Evolutionary conservation across 2,329 filamentous ascomycete genomes (phyloP).

Genomic region (Pseudogymnoascus verrucosus): DNA sequence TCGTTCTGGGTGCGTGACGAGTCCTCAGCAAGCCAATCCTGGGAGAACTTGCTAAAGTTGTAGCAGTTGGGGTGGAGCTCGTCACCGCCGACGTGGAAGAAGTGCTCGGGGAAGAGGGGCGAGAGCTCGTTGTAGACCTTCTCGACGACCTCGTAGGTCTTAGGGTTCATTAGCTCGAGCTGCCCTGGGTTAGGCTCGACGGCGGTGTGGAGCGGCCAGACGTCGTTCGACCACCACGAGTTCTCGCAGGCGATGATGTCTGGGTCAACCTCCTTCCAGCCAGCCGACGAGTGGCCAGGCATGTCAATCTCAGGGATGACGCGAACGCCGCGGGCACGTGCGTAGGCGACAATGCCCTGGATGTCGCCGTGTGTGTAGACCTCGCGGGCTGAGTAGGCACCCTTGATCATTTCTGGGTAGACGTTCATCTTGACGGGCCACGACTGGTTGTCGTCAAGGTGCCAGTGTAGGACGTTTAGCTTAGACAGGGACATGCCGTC

Average conservation of each 20-base stretch:
- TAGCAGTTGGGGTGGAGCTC: slow-evolving; percentile 55
- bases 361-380: slow-evolving; percentile 61
- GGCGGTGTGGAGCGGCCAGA: slow-evolving; percentile 55
- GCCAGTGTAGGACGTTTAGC: slow-evolving; percentile 71
- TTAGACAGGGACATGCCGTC: slow-evolving; percentile 71
- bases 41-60: slow-evolving; percentile 45
- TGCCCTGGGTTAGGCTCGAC: slow-evolving; percentile 49
- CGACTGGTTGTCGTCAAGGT: slow-evolving; percentile 72
- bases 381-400: slow-evolving; percentile 59
- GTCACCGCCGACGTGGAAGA: slow-evolving; percentile 82
- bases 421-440: slow-evolving; percentile 77
- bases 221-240: slow-evolving; percentile 54
- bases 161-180: slow-evolving; percentile 62
- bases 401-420: slow-evolving; percentile 64
- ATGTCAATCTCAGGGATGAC: slow-evolving; percentile 70
- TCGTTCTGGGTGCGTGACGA: slow-evolving; percentile 58
- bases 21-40: slow-evolving; percentile 60
- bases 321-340: slow-evolving; percentile 56
- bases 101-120: slow-evolving; percentile 59
- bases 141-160: slow-evolving; percentile 51
- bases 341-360: slow-evolving; percentile 60
- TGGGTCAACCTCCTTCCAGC: slow-evolving; percentile 56
- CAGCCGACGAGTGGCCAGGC: slow-evolving; percentile 61
- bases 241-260: slow-evolving; percentile 52
- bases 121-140: slow-evolving; percentile 60